phyloP scores from a whole-genome alignment of 768 basidiomycete genomes.

The Mycena crocata region DNA sequence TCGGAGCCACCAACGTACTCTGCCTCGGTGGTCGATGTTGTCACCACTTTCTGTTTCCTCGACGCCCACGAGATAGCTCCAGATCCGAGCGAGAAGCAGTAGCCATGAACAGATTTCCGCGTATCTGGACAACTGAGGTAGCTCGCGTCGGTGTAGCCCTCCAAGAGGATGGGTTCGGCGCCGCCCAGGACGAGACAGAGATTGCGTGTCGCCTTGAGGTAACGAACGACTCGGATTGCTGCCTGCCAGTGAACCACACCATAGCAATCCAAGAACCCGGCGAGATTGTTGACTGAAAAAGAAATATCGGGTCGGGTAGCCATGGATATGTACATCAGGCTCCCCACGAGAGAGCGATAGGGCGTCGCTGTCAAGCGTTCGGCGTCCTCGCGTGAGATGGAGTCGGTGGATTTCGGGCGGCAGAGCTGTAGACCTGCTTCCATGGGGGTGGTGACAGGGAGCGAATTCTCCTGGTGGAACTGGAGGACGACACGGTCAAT shows the following conservation, averaged over 20 bases:
- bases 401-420: conserved; percentile 24
- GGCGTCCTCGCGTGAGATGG: conserved; percentile 27
- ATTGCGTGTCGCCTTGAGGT: conserved; percentile 46
- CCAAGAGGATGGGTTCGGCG: neutral
- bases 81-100: conserved; percentile 41
- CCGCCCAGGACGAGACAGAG: conserved; percentile 27
- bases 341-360: conserved; percentile 40
- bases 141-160: conserved; percentile 9
- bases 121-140: neutral
- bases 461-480: conserved; percentile 40
- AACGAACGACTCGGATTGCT: conserved; percentile 46
- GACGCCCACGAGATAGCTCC: too few relatives aligned
- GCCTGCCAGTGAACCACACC: conserved; percentile 46
- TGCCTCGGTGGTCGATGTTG: conserved; percentile 49
- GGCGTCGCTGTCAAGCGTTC: conserved; percentile 31
- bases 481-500: conserved; percentile 43
- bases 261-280: conserved; percentile 42
- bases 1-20: conserved; percentile 41
- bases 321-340: conserved; percentile 41
- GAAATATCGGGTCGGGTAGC: conserved; percentile 35
- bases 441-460: conserved; percentile 42
- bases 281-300: conserved; percentile 37
- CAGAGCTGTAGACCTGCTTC: conserved; percentile 40
- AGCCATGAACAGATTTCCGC: conserved; percentile 40
- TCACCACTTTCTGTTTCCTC: conserved; percentile 47